Conservation (phyloP, 148 eudicot genomes). For the Salicornia ramosissima region DNA sequence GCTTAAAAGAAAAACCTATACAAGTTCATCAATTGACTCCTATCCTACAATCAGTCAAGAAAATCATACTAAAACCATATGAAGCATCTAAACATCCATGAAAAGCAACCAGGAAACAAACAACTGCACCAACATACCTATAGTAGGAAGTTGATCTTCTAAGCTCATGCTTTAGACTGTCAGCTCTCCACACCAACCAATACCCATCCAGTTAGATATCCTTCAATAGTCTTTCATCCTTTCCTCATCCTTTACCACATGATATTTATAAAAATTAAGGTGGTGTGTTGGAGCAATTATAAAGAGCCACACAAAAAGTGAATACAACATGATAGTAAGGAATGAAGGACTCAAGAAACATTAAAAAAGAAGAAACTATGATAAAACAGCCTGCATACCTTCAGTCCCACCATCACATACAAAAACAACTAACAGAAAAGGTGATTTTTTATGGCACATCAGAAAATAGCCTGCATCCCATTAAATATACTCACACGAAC, state of each 20-base stretch:
- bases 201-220: slow-evolving; percentile 6
- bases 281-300: not conserved
- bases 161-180: slow-evolving; percentile 34
- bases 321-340: no score
- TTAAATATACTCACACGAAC: no score
- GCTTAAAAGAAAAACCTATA: no score
- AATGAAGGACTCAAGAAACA: not conserved
- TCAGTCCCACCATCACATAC: not conserved
- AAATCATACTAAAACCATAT: not conserved
- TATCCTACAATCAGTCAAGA: no score
- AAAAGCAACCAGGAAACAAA: slow-evolving; percentile 6
- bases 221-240: slow-evolving; percentile 18
- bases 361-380: not conserved
- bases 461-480: no score
- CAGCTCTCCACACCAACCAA: slow-evolving; percentile 17
- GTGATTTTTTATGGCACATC: no score
- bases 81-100: slow-evolving; percentile 2
- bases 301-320: no score
- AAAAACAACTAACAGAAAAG: not conserved
- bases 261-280: slow-evolving; percentile 13
- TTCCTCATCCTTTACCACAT: slow-evolving; percentile 10
- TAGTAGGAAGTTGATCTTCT: slow-evolving; percentile 32
- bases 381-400: not conserved
- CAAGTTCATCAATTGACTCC: no score
- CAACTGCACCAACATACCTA: slow-evolving; percentile 25